Conservation (phyloP, 1,139 yeast genomes). For the Lodderomyces oxycetoniae region DNA sequence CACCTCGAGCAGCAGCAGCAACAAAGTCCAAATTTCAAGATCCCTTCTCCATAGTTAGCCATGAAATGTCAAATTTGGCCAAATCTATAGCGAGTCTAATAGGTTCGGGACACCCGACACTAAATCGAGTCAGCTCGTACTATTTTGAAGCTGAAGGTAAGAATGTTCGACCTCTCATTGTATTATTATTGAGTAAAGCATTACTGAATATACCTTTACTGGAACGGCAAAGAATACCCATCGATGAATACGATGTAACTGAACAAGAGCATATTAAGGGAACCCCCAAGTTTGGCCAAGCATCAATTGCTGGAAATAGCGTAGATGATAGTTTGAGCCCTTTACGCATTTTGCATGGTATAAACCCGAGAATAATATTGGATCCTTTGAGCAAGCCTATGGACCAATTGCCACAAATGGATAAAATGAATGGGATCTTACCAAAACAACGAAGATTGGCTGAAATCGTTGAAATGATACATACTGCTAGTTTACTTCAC, state of each 20-base stretch:
- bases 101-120: conserved; percentile 90
- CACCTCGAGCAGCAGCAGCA: conserved; percentile 49
- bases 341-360: conserved; percentile 76
- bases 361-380: conserved; percentile 72
- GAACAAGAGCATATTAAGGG: conserved; percentile 58
- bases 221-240: conserved; percentile 58
- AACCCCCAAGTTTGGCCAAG: conserved; percentile 34
- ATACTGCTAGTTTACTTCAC: conserved; percentile 92
- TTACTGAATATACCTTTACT: conserved; percentile 69
- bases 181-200: conserved; percentile 76
- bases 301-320: conserved; percentile 49
- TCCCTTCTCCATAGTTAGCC: conserved; percentile 89
- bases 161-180: conserved; percentile 88
- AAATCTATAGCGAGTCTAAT: conserved; percentile 79
- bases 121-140: conserved; percentile 85
- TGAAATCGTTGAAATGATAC: conserved; percentile 97
- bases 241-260: conserved; percentile 60
- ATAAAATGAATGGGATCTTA: conserved; percentile 61
- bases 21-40: conserved; percentile 48
- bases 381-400: conserved; percentile 84
- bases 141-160: conserved; percentile 96
- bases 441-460: conserved; percentile 95
- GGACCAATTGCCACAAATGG: conserved; percentile 63
- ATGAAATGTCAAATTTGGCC: conserved; percentile 89
- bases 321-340: conserved; percentile 70